Base-by-base conservation (phyloP, 768 basidiomycete species). In the Lyophyllum decastes region DNA sequence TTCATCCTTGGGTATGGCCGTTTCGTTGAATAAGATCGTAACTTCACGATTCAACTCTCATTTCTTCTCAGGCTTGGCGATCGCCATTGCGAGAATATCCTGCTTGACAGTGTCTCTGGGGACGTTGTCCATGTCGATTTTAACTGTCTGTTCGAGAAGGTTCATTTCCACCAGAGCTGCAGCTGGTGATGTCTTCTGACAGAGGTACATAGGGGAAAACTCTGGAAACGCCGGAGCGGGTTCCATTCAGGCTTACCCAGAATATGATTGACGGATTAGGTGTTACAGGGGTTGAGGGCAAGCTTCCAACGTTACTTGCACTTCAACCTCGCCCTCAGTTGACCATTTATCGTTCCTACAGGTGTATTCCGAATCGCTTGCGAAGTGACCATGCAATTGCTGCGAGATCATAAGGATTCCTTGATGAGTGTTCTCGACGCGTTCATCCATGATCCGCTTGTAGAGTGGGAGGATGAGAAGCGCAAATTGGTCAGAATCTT, bases 51-150 rank as follows among this genome's bases (percentile, higher is more conserved):
- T 54, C 16, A 27, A 4, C 11, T 24, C n/a, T 26, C 33, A 19
- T 33, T 17, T 26, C 27, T 16, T 33, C 9, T 33, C 50, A 96
- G 95, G n/a, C 79, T 99, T n/a, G 97, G 97, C 12, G 97, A 99
- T 72, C 82, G 97, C 40, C 97, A 99, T 68, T 87, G 89, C 64
- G 96, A 98, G 74, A 99, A 99, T 68, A 98, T 98, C 49, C 79
- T 99, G 14, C 83, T 98, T 45, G 97, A 99, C 66, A 81, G 76
- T 4, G 89, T 87, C 62, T 89, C 87, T 0, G 97, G 97, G 1
- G 95, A 96, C 66, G 83, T 91, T 8, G 89, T 98, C 1, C 97
- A 99, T 64, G 95, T 98, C 55, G 97, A 98, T 71, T 95, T 99
- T 65, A 98, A 98, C 69, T 97, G 95, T 75, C 79, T 98, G 16